Conservation (phyloP, 331 rosid species). For the Ulmus americana region DNA sequence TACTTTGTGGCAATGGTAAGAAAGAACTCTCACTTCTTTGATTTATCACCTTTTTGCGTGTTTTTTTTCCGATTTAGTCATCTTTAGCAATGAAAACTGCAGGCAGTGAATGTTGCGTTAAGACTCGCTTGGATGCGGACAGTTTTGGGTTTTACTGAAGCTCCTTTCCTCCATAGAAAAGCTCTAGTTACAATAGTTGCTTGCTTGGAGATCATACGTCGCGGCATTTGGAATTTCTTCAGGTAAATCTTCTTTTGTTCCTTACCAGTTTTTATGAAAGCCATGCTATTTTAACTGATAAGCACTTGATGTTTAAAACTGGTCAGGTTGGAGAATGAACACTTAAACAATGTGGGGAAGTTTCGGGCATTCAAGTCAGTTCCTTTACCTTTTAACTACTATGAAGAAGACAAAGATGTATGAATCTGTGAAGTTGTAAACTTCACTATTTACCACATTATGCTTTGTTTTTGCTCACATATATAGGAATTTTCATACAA, state of each 20-base stretch:
- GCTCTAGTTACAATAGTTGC: conserved; percentile 56
- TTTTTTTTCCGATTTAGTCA: not conserved
- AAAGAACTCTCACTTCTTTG: not conserved
- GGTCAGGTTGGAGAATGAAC: conserved; percentile 58
- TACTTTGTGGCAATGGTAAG: conserved; percentile 56
- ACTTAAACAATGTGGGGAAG: conserved; percentile 60
- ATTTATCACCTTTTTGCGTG: no score
- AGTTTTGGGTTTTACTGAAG: conserved; percentile 48
- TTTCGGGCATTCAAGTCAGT: conserved; percentile 57
- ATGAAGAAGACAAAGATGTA: conserved; percentile 19
- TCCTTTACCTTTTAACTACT: conserved; percentile 47
- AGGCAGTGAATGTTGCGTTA: conserved; percentile 64
- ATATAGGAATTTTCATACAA: no score
- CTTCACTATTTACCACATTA: no score
- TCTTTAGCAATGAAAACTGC: conserved; percentile 11
- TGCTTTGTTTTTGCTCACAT: no score
- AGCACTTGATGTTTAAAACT: not conserved
- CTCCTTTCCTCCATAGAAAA: conserved; percentile 50
- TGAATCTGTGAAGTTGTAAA: not conserved
- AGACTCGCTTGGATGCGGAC: conserved; percentile 80
- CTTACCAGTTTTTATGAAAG: not conserved
- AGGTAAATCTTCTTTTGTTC: conserved; percentile 31
- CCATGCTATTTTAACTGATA: not conserved
- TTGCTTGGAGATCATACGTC: conserved; percentile 69
- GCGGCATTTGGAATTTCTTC: conserved; percentile 85